Base-by-base conservation (phyloP, 257 asterid species). In the Nicotiana paniculata region DNA sequence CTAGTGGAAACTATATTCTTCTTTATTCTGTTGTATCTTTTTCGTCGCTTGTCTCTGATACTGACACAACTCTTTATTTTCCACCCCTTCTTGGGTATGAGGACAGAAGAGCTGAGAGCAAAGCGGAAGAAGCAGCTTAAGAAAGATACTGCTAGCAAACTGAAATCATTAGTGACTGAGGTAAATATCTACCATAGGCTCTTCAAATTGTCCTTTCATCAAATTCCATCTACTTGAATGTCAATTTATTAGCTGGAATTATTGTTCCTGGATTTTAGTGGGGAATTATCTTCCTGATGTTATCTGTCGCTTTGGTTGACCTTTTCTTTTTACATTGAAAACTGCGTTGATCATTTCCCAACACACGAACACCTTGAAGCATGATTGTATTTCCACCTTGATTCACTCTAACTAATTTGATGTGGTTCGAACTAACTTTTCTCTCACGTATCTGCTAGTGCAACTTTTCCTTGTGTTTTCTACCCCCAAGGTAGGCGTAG, bases 91-190 rank as follows among this genome's bases (percentile, higher is more conserved):
- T 74, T 74, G 79, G 63, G 35, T 59, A 59, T 87, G 85, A 81
- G 79, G 85, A 90, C 98, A 96, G 99, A 91, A 84, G 98, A 96
- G 87, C 97, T 96, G 82, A 86, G 97, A 82, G 90, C 92, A 66
- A 92, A 91, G 90, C 86, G 99, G 91, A 96, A 94, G 90, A 96
- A 94, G 90, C 93, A 92, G 89, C 90, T 96, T 84, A 96, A 91
- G 85, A 94, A 96, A 82, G 93, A 96, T 85, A 96, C 92, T 64
- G 97, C 98, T 77, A 48, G 91, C 46, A 96, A 93, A 91, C 80
- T 96, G 77, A 96, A 96, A 90, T 94, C 98, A 66, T 77, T 85
- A 59, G 99, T 94, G 39, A 93, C 95, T 77, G 98, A 94, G 95
- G 99, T 93, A 89, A 84, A 76, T 79, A 30, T 58, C 9, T 48